Evolutionary conservation across 2,329 filamentous ascomycete species (phyloP), one percentile per base, ranked within the genome.

Genomic region (Byssothecium circinans): DNA sequence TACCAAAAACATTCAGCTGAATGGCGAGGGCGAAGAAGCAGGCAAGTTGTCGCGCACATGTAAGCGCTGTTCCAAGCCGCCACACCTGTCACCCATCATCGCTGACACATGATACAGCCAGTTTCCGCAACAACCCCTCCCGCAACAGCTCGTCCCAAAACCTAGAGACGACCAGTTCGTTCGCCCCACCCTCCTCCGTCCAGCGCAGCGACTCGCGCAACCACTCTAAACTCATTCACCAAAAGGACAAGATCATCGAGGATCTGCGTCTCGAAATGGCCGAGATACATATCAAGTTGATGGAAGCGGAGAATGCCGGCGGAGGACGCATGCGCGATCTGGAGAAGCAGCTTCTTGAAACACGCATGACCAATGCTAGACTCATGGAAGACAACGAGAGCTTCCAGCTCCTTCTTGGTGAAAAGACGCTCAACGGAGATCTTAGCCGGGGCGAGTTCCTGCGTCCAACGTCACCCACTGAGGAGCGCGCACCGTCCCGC

Each of bases 381-480:
- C 78, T 99, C 54, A 94, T 96, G 88, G 94, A 99, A 74, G 94
- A 99, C 72, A 97, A 97, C 64, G 94, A 99, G 74, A 95, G 91
- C 74, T 99, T 96, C 73, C 92, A 97, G 73, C 81, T 97, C 30
- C 83, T 99, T 15, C 83, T 99, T 19, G 90, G 91, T 65, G 91
- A 97, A 72, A 92, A 91, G 78, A 97, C 94, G 1, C 81, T 99
- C 49, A 96, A 95, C 67, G 94, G 94, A 23, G 92, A 97, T 67
- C 92, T 96, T 68, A 81, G 82, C 63, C 90, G 87, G 66, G 87
- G 81, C 60, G 88, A 92, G 64, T 90, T 95, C 70, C 84, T 89
- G 75, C 87, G 78, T 46, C 64, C 69, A 35, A 71, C 75, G 17
- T 68, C 73, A 6, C 56, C 61, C 37, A 27, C 53, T 25, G 68